phyloP scores from a whole-genome alignment of 1,139 yeast species.

The Lodderomyces margitis region DNA sequence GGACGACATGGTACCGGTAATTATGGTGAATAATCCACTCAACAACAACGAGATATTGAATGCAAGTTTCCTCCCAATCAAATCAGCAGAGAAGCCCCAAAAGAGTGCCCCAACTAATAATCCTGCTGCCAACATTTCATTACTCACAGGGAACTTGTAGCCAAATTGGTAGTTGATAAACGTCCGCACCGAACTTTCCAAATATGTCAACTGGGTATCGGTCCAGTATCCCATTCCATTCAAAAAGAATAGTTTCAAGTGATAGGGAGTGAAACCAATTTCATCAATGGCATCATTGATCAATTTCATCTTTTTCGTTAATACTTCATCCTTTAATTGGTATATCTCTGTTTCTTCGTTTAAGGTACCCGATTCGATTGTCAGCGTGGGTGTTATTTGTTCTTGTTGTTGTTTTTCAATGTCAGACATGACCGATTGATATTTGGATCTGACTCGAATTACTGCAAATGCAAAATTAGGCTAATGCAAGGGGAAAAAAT shows the following conservation, averaged over 20 bases:
- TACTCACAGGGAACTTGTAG: slow-evolving; percentile 30
- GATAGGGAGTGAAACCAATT: slow-evolving; percentile 37
- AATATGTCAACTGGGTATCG: slow-evolving; percentile 54
- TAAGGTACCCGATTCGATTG: slow-evolving; percentile 5
- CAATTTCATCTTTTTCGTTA: slow-evolving; percentile 27
- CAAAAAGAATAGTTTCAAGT: slow-evolving; percentile 35
- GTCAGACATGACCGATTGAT: slow-evolving; percentile 6
- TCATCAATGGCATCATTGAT: slow-evolving; percentile 34
- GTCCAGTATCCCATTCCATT: slow-evolving; percentile 67
- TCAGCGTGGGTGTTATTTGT: background rate
- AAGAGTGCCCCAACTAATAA: slow-evolving; percentile 53
- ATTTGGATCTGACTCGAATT: background rate
- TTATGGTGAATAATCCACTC: slow-evolving; percentile 46
- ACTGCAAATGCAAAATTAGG: background rate
- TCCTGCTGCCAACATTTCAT: slow-evolving; percentile 36
- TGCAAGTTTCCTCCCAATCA: slow-evolving; percentile 27
- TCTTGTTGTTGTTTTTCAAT: slow-evolving; percentile 7
- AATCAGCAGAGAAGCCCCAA: slow-evolving; percentile 59
- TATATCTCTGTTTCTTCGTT: slow-evolving; percentile 17
- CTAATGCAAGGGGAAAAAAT: no score
- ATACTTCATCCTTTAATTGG: slow-evolving; percentile 22
- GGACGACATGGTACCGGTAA: slow-evolving; percentile 50
- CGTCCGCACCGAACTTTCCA: slow-evolving; percentile 36
- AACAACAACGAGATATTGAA: slow-evolving; percentile 18
- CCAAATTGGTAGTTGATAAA: slow-evolving; percentile 44